Conservation (phyloP, 2,329 filamentous ascomycete genomes). For the Aureobasidium sp. region DNA sequence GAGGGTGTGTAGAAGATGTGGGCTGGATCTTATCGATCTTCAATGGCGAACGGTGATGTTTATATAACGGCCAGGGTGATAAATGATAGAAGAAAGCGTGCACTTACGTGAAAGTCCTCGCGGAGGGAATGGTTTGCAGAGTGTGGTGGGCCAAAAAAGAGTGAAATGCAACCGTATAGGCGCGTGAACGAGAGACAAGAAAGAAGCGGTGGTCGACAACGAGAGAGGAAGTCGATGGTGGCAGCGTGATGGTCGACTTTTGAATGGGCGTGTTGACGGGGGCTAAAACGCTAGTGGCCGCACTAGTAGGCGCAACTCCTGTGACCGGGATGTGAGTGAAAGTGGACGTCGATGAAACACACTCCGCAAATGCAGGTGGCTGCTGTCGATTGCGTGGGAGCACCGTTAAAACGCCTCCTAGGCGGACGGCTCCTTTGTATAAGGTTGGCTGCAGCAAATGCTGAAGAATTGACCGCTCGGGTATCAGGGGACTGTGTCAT, state of each 20-base stretch:
- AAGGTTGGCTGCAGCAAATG: background rate
- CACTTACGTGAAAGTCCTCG: constrained; percentile 19
- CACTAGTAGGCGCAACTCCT: constrained; percentile 6
- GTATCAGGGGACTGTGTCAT: constrained; percentile 6
- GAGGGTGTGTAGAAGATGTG: background rate
- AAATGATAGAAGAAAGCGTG: background rate
- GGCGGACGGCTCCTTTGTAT: constrained; percentile 13
- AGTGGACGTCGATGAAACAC: constrained; percentile 12
- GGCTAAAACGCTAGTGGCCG: constrained; percentile 15
- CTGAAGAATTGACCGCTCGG: background rate
- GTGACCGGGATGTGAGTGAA: constrained; percentile 2
- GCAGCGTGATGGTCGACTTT: constrained; percentile 16
- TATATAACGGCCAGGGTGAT: constrained; percentile 10
- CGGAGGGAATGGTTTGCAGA: constrained; percentile 16
- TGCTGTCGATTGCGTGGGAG: constrained; percentile 7
- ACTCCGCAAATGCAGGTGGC: constrained; percentile 13
- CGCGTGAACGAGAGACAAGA: constrained; percentile 20
- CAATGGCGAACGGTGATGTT: constrained; percentile 14
- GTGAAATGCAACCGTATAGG: constrained; percentile 18
- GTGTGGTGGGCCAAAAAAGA: constrained; percentile 14
- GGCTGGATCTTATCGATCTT: constrained; percentile 18
- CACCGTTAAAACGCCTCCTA: constrained; percentile 8
- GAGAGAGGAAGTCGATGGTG: constrained; percentile 12
- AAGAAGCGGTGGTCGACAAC: constrained; percentile 15
- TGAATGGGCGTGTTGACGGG: constrained; percentile 2